Evolutionary conservation across 164 flowering plant genomes (phyloP), one percentile per base, ranked within the genome.

Genomic region (Cinnamomum chago): DNA sequence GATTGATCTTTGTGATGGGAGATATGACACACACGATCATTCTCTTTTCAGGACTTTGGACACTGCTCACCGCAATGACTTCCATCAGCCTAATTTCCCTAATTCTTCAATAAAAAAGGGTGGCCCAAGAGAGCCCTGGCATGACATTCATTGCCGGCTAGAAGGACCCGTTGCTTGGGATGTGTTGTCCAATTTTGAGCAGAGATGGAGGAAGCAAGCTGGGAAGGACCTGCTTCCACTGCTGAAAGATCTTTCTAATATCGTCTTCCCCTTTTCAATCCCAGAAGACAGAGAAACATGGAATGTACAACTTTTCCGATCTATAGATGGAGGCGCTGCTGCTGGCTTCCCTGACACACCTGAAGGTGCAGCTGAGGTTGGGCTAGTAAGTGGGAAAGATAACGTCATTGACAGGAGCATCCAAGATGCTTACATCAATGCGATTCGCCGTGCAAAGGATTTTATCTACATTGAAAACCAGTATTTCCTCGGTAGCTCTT

Each of bases 81-180:
- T 91, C 72, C 87, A 88, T 75, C 96, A 91, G 76, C 92, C 90
- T 15, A 86, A 85, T 65, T 85, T 87, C 33, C 23, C 76, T 2
- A 88, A 84, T 30, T 79, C 89, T 27, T 81, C 93, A 5, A 84
- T 88, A 58, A 62, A 76, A 2, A 91, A 85, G 74, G 96, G 96
- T 64, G 96, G 96, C 2, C 94, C 95, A 0, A 80, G 93, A 66
- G 86, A 91, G 88, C 93, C 95, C 20, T 91, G 96, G 96, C 96
- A 91, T 71, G 93, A 91, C 70, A 84, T 91, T 14, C 96, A 90
- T 65, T 86, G 81, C 78, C 74, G 79, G 35, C 73, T 91, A 17
- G 96, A 91, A 81, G 96, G 96, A 2, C 90, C 89, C 0, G 71
- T 83, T 76, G 96, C 96, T 0, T 90, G 96, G 94, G 96, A 91